Evolutionary conservation across 257 asterid species (phyloP), one percentile per base, ranked within the genome.

Genomic region (Solanum piurae): DNA sequence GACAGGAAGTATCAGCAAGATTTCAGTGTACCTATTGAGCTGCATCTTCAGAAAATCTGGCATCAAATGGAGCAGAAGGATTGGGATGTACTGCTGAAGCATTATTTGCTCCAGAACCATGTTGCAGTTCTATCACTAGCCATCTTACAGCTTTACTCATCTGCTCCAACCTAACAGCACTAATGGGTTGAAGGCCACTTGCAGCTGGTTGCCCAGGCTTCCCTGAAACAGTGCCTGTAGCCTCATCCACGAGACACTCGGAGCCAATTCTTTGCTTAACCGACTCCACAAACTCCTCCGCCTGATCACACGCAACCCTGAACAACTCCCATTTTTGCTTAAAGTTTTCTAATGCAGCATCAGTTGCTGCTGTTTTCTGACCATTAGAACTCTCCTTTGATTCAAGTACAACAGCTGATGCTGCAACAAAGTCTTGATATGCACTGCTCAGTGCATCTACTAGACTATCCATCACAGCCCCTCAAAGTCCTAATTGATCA

Each of bases 121-220:
- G 98, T 55, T 95, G 99, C 89, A 97, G 91, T 75, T 95, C 99
- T 89, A 97, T 93, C 86, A 97, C 99, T 13, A 97, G 89, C 95
- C 96, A 96, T 87, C 99, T 90, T 64, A 97, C 99, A 29, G 99
- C 99, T 93, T 96, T 97, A 88, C 99, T 97, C 99, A 96, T 94
- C 92, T 97, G 99, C 94, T 97, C 99, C 95, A 97, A 88, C 21
- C 98, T 92, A 88, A 97, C 98, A 1, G 99, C 99, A 84, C 99
- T 97, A 58, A 97, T 95, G 9, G 99, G 99, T 10, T 98, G 98
- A 83, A 95, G 98, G 46, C 98, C 98, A 72, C 83, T 86, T 20
- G 92, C 73, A 60, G 87, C 83, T 7, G 93, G 86, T 88, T 94
- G 96, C n/a, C 96, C 98, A 6, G 95, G 92, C 90, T 87, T 93